A percentile compares a stretch with the other conserved stretches of the same genome.
Conservation (phyloP, 2,329 filamentous ascomycete species). For the Penicillium sp. region DNA sequence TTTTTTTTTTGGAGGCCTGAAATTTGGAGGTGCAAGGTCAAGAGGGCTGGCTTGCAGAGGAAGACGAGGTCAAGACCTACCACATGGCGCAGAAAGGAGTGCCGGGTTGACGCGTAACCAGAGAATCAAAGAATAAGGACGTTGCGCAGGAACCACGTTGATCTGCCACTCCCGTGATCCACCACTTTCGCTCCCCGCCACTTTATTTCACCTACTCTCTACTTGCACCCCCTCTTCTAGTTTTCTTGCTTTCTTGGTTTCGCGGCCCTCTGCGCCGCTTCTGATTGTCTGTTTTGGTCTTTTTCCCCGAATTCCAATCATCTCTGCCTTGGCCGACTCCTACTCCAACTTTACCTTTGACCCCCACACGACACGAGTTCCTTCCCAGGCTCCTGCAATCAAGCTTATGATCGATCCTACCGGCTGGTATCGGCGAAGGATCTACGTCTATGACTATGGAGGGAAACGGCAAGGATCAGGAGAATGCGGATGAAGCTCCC, state of each 20-base stretch:
- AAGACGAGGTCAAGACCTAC: neutral
- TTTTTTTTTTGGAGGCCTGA: neutral
- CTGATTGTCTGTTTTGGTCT: neutral
- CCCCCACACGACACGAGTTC: neutral
- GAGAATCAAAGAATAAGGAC: constrained; percentile 3
- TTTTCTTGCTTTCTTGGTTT: neutral
- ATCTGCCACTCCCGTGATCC: constrained; percentile 27
- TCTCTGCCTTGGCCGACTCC: constrained; percentile 12
- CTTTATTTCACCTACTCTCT: constrained; percentile 18
- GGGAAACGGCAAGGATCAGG: constrained; percentile 31
- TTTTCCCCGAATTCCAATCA: constrained; percentile 4
- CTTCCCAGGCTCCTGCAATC: constrained; percentile 3
- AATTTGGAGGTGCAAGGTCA: neutral
- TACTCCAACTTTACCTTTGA: neutral
- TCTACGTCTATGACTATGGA: constrained; percentile 35
- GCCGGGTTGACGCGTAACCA: neutral
- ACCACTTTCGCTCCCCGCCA: constrained; percentile 26
- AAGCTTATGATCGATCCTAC: constrained; percentile 32
- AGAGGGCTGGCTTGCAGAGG: neutral
- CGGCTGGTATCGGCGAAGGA: constrained; percentile 22
- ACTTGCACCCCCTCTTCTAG: constrained; percentile 2
- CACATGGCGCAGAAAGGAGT: neutral
- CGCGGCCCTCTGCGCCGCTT: constrained; percentile 14
- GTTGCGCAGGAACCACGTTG: constrained; percentile 19
- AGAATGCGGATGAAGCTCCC: constrained; percentile 36